These are phyloP conservation scores for Plectranthus barbatus DNA, from an alignment of 257 asterid species.

Conservation along the genomic window DNA sequence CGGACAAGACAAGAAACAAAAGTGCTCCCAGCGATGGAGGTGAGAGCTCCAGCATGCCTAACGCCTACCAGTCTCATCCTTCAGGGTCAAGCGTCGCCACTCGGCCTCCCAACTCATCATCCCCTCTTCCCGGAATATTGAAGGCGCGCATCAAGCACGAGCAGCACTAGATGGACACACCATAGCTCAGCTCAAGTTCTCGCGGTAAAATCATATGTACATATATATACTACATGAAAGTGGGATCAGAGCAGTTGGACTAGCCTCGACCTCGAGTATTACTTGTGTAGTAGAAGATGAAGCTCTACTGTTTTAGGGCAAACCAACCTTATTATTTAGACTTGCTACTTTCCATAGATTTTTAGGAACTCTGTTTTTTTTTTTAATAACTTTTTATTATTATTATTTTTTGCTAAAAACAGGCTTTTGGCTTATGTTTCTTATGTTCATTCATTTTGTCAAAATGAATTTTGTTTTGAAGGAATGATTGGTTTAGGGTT, in stretches of 20 bases:
- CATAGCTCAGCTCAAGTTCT: background rate
- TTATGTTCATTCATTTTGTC: too few relatives aligned
- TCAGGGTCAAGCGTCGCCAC: slow-evolving; percentile 30
- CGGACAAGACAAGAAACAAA: slow-evolving; percentile 37
- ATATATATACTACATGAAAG: slow-evolving; percentile 38
- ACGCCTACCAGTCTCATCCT: slow-evolving; percentile 33
- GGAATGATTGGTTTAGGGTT: too few relatives aligned
- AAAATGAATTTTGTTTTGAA: too few relatives aligned
- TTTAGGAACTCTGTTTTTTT: too few relatives aligned
- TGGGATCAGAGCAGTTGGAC: background rate
- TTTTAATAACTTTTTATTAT: too few relatives aligned
- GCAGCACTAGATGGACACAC: slow-evolving; percentile 31
- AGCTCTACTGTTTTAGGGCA: background rate
- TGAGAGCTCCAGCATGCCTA: slow-evolving; percentile 60
- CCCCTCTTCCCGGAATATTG: slow-evolving; percentile 87
- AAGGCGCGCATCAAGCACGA: slow-evolving; percentile 85
- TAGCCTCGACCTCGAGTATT: background rate
- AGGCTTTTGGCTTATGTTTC: too few relatives aligned
- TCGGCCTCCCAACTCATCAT: slow-evolving; percentile 56
- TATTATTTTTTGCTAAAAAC: too few relatives aligned
- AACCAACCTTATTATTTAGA: too few relatives aligned
- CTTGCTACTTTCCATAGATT: too few relatives aligned
- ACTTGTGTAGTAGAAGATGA: too few relatives aligned
- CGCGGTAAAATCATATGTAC: slow-evolving; percentile 24
- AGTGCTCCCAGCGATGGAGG: slow-evolving; percentile 34